Evolutionary conservation across 2,329 filamentous ascomycete species (phyloP).

Genomic region (Alternaria rosae): DNA sequence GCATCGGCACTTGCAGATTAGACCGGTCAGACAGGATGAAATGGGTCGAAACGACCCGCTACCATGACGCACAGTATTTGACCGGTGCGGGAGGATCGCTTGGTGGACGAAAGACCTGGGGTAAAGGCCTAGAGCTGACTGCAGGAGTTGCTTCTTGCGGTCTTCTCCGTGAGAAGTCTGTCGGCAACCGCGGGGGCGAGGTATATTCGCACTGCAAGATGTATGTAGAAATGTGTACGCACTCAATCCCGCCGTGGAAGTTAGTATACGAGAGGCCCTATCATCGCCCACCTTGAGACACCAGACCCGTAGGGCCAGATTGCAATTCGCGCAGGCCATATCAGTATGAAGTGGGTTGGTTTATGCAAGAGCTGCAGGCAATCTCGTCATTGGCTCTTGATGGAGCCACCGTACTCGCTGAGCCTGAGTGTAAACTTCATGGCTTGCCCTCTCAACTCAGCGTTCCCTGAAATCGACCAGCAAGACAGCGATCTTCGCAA

Average conservation of each 20-base stretch:
- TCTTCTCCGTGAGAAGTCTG: background rate
- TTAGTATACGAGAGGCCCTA: background rate
- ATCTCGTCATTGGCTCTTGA: background rate
- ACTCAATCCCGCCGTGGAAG: background rate
- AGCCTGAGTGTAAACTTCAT: background rate
- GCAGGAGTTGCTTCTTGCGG: constrained; percentile 14
- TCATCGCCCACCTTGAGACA: background rate
- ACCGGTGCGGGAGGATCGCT: constrained; percentile 23
- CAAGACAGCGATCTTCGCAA: background rate
- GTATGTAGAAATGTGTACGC: background rate
- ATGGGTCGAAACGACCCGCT: constrained; percentile 5
- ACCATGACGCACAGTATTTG: constrained; percentile 15
- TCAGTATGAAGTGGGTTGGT: background rate
- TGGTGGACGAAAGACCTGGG: constrained; percentile 1
- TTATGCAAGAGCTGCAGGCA: background rate
- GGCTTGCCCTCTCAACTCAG: background rate
- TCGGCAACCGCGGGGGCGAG: constrained; percentile 13
- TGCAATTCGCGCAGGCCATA: background rate
- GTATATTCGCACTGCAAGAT: background rate
- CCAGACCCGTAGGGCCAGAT: background rate
- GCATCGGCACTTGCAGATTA: constrained; percentile 4
- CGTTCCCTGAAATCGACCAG: background rate
- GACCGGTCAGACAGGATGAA: constrained; percentile 13
- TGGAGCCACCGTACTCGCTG: background rate
- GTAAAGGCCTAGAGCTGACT: constrained; percentile 18